Percentiles rank a stretch among this genome's conserved stretches.
Conservation (phyloP, 331 rosid species). For the Acacia concinna region DNA sequence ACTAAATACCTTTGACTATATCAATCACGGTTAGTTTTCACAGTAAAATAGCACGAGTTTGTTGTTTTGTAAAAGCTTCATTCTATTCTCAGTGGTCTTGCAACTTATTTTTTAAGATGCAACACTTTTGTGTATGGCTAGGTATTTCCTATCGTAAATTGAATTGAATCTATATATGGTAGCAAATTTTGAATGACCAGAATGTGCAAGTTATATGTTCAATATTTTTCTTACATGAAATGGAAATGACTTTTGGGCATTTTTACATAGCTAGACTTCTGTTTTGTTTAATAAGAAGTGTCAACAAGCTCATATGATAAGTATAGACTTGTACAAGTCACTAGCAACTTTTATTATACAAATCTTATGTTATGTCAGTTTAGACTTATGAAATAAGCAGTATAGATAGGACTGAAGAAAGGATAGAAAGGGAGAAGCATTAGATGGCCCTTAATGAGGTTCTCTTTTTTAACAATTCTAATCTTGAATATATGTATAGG, state of each 20-base stretch:
- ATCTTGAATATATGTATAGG: not conserved
- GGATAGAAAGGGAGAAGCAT: not conserved
- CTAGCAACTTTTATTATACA: too few relatives aligned
- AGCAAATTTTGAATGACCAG: constrained; percentile 6
- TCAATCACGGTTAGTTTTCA: too few relatives aligned
- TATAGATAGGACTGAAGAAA: not conserved
- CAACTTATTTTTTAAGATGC: not conserved
- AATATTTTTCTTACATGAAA: not conserved
- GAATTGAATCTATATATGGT: not conserved
- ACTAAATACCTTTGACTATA: too few relatives aligned
- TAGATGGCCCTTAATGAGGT: not conserved
- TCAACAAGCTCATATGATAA: not conserved
- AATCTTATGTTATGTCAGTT: too few relatives aligned
- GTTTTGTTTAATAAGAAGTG: not conserved
- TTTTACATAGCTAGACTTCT: not conserved
- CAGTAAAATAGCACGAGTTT: constrained; percentile 1
- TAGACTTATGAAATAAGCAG: too few relatives aligned
- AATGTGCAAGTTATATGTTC: not conserved
- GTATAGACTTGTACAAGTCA: too few relatives aligned
- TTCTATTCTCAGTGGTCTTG: not conserved
- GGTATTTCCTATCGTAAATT: not conserved
- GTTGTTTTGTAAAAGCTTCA: not conserved
- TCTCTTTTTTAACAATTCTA: not conserved
- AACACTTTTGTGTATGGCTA: not conserved
- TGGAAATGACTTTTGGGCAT: not conserved